A percentile compares a stretch with the other conserved stretches of the same genome.
Conservation (phyloP, 2,329 filamentous ascomycete genomes). For the Sordariomycetes sp. region DNA sequence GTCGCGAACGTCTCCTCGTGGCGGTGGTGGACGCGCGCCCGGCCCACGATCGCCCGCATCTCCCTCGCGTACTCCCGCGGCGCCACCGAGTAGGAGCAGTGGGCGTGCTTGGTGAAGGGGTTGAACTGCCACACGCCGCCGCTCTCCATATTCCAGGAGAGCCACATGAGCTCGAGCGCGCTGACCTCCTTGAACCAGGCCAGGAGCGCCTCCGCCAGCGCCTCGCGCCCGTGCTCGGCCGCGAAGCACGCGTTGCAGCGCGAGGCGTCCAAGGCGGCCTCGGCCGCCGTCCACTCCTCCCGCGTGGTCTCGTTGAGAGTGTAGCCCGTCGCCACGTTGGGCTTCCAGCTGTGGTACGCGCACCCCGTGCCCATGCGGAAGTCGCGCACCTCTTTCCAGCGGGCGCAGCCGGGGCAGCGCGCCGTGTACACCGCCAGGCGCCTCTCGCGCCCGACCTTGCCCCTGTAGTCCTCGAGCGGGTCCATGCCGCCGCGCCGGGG, state of each 20-base stretch:
- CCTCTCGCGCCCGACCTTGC: not conserved
- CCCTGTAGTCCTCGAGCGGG: no score
- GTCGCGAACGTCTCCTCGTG: no score
- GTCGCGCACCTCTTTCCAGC: constrained; percentile 1
- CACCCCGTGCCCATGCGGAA: not conserved
- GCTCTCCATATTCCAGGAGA: not conserved
- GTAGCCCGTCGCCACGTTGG: not conserved
- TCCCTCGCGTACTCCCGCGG: not conserved
- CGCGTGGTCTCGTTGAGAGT: not conserved
- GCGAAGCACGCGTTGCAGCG: not conserved
- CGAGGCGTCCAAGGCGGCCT: not conserved
- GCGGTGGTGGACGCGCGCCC: no score
- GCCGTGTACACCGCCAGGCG: not conserved
- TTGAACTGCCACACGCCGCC: no score
- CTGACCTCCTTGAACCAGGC: not conserved
- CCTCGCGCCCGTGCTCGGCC: not conserved
- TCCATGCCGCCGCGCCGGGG: no score
- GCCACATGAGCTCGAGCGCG: not conserved
- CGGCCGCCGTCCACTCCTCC: not conserved
- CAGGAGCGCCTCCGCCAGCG: not conserved
- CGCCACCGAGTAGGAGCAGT: not conserved
- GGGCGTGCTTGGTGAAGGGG: not conserved
- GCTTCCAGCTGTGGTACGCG: not conserved
- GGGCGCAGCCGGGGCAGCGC: not conserved
- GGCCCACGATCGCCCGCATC: not conserved